These are phyloP conservation scores for Cutaneotrichosporon cavernicola DNA, from an alignment of 1,284 basidiomycete genomes.

Conservation along the genomic window DNA sequence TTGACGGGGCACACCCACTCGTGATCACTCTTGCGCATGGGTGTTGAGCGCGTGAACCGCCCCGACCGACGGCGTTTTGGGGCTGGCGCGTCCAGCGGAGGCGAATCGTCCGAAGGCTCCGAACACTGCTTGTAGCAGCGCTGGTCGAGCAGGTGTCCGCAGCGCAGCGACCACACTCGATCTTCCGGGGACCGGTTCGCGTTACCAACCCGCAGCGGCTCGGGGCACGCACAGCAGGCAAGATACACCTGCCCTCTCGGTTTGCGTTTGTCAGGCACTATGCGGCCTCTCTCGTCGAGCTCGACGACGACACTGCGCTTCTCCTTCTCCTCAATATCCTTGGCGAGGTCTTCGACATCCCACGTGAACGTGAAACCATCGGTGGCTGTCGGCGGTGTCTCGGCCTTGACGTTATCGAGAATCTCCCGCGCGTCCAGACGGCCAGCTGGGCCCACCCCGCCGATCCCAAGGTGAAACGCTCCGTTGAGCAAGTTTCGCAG, in stretches of 20 bases:
- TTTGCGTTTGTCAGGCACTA: conserved; percentile 24
- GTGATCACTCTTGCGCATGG: too few relatives aligned
- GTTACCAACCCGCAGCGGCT: conserved; percentile 39
- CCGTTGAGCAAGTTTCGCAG: not conserved
- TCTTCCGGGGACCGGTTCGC: conserved; percentile 39
- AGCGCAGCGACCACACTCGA: conserved; percentile 46
- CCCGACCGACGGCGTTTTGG: conserved; percentile 11
- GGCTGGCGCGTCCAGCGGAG: not conserved
- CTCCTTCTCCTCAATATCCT: conserved; percentile 12
- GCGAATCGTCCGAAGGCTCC: conserved; percentile 1
- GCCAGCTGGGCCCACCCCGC: not conserved
- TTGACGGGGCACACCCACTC: conserved; percentile 13
- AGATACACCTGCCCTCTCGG: conserved; percentile 29
- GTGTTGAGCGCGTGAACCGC: not conserved
- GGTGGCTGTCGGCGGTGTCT: conserved; percentile 14
- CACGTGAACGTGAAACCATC: conserved; percentile 33
- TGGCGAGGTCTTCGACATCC: conserved; percentile 30
- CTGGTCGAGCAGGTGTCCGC: conserved; percentile 52
- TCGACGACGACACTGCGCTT: conserved; percentile 10
- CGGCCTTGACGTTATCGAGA: conserved; percentile 26
- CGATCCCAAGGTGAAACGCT: not conserved
- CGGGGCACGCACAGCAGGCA: conserved; percentile 43
- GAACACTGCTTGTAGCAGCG: conserved; percentile 38
- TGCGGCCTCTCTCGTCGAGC: conserved; percentile 36
- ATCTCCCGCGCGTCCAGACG: conserved; percentile 11